Percentiles rank a stretch among this genome's conserved stretches.
Conservation (phyloP, 2,329 filamentous ascomycete genomes). For the Raffaelea deltoideospora region DNA sequence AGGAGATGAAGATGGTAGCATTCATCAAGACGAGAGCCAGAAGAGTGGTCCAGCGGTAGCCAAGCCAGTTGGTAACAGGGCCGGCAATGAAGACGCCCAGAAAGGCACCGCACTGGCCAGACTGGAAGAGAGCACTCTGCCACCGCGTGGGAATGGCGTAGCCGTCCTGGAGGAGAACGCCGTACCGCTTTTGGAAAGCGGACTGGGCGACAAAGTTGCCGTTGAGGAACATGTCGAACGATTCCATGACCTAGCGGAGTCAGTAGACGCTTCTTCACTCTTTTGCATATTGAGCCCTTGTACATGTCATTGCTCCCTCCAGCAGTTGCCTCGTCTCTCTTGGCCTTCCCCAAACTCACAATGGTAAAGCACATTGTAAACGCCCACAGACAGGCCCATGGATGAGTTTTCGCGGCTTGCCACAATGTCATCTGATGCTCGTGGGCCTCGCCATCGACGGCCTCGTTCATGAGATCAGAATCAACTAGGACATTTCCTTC, state of each 20-base stretch:
- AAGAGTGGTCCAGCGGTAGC: constrained; percentile 44
- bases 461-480: constrained; percentile 25
- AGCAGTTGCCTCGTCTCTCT: no score
- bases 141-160: constrained; percentile 33
- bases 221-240: constrained; percentile 47
- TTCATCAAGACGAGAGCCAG: constrained; percentile 39
- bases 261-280: background rate
- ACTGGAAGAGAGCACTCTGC: constrained; percentile 41
- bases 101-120: constrained; percentile 42
- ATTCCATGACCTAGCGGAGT: constrained; percentile 43
- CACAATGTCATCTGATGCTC: constrained; percentile 19
- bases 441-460: constrained; percentile 38
- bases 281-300: no score
- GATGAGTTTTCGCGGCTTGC: constrained; percentile 17
- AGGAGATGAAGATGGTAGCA: constrained; percentile 38
- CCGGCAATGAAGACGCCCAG: constrained; percentile 44
- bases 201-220: constrained; percentile 39
- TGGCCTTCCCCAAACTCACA: constrained; percentile 19
- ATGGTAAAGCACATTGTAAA: constrained; percentile 23
- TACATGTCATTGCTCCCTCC: no score
- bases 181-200: constrained; percentile 30
- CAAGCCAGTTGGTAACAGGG: constrained; percentile 39
- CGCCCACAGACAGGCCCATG: constrained; percentile 22
- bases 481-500: constrained; percentile 28
- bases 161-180: constrained; percentile 18